A percentile compares a stretch with the other conserved stretches of the same genome.
These are phyloP conservation scores for Elaeagnus macrophylla DNA, from an alignment of 306 rosid species.

Conservation along the genomic window DNA sequence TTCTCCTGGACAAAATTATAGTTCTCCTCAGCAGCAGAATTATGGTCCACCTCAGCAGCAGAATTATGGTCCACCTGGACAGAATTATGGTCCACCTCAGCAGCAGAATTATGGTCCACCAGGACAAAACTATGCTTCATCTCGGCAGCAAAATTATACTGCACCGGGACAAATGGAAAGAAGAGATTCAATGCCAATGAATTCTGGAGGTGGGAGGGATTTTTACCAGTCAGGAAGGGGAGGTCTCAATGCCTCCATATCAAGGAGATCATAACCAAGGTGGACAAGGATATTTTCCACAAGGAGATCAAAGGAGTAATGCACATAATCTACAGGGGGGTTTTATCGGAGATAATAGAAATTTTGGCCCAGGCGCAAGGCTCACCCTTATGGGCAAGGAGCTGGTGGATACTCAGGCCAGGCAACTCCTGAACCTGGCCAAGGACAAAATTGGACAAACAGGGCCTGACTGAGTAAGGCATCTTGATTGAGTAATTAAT, in stretches of 20 bases:
- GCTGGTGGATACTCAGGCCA: slow-evolving; percentile 20
- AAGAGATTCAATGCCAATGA: slow-evolving; percentile 26
- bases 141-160: slow-evolving; percentile 29
- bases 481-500: slow-evolving; percentile 9
- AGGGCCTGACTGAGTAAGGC: slow-evolving; percentile 7
- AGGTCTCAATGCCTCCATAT: slow-evolving; percentile 35
- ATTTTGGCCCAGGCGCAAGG: slow-evolving; percentile 10
- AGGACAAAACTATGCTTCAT: slow-evolving; percentile 24
- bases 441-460: slow-evolving; percentile 15
- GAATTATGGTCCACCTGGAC: slow-evolving; percentile 23
- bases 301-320: slow-evolving; percentile 32
- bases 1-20: no score
- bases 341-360: slow-evolving; percentile 19
- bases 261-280: slow-evolving; percentile 40
- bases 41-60: no score
- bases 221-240: slow-evolving; percentile 24
- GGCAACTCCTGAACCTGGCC: slow-evolving; percentile 23
- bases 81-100: slow-evolving; percentile 26
- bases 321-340: slow-evolving; percentile 42
- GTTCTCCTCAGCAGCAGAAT: no score
- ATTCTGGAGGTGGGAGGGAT: slow-evolving; percentile 33
- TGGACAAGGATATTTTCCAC: slow-evolving; percentile 28
- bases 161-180: slow-evolving; percentile 45
- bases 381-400: slow-evolving; percentile 24
- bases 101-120: slow-evolving; percentile 17